These are phyloP conservation scores for Spathaspora sp. DNA, from an alignment of 805 yeast genomes.

Conservation along the genomic window DNA sequence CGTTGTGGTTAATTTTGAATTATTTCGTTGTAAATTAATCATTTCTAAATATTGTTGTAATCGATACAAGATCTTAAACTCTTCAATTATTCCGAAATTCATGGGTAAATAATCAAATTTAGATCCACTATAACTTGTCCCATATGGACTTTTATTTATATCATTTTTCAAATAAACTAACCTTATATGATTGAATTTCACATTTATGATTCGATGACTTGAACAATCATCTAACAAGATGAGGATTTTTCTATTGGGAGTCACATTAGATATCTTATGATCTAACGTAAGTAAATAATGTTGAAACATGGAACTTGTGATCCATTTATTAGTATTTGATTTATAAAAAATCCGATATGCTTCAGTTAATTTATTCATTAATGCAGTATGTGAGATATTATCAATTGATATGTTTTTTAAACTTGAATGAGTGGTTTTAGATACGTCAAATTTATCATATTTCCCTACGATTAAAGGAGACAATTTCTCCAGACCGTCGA, in stretches of 20 bases:
- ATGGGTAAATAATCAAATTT: slow-evolving; percentile 56
- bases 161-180: slow-evolving; percentile 37
- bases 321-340: slow-evolving; percentile 59
- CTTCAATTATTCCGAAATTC: slow-evolving; percentile 62
- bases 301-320: slow-evolving; percentile 59
- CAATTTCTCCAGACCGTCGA: slow-evolving; percentile 60
- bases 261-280: slow-evolving; percentile 46
- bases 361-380: slow-evolving; percentile 43
- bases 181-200: slow-evolving; percentile 33
- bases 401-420: slow-evolving; percentile 13
- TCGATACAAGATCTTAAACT: slow-evolving; percentile 56
- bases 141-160: slow-evolving; percentile 32
- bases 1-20: slow-evolving; percentile 1
- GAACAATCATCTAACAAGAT: slow-evolving; percentile 60
- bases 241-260: slow-evolving; percentile 46
- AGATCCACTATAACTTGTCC: slow-evolving; percentile 37
- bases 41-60: slow-evolving; percentile 52
- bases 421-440: slow-evolving; percentile 20
- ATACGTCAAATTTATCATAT: slow-evolving; percentile 42
- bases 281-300: slow-evolving; percentile 60
- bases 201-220: slow-evolving; percentile 51
- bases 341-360: slow-evolving; percentile 53
- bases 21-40: slow-evolving; percentile 30
- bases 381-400: slow-evolving; percentile 10
- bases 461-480: slow-evolving; percentile 61